These are phyloP conservation scores for Vicia faba DNA, from an alignment of 306 rosid genomes.

Conservation along the genomic window DNA sequence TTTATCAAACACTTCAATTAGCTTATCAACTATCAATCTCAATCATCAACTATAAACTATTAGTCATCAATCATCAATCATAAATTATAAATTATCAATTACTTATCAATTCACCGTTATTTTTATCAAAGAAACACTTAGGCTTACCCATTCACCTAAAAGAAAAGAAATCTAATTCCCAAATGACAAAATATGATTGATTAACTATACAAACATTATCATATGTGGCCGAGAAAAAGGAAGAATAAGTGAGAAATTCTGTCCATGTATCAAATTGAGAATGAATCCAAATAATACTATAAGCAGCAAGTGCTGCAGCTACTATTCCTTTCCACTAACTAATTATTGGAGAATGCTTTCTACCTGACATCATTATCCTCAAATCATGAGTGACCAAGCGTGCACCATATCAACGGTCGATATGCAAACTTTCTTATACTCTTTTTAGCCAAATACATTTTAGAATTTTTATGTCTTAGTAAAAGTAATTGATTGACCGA, in stretches of 20 bases:
- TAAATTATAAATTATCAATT: too few species aligned
- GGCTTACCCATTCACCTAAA: background rate
- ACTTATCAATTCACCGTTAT: too few species aligned
- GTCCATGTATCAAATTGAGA: constrained; percentile 3
- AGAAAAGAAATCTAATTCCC: background rate
- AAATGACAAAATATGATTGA: background rate
- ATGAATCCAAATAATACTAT: constrained; percentile 2
- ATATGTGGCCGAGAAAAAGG: background rate
- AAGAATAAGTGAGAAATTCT: background rate
- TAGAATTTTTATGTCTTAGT: background rate
- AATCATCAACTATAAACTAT: too few species aligned
- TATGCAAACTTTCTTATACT: constrained; percentile 42
- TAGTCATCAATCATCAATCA: too few species aligned
- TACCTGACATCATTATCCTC: constrained; percentile 42
- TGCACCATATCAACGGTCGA: constrained; percentile 52
- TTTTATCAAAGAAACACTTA: background rate
- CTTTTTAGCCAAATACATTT: too few species aligned
- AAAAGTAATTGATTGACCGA: too few species aligned
- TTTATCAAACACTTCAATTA: too few species aligned
- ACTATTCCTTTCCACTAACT: constrained; percentile 10
- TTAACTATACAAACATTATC: background rate
- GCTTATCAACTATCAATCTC: too few species aligned
- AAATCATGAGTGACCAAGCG: constrained; percentile 48
- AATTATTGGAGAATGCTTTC: background rate
- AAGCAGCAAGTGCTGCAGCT: background rate